Base-by-base conservation (phyloP, 2,329 filamentous ascomycete species). In the Verticillium tricorpus region DNA sequence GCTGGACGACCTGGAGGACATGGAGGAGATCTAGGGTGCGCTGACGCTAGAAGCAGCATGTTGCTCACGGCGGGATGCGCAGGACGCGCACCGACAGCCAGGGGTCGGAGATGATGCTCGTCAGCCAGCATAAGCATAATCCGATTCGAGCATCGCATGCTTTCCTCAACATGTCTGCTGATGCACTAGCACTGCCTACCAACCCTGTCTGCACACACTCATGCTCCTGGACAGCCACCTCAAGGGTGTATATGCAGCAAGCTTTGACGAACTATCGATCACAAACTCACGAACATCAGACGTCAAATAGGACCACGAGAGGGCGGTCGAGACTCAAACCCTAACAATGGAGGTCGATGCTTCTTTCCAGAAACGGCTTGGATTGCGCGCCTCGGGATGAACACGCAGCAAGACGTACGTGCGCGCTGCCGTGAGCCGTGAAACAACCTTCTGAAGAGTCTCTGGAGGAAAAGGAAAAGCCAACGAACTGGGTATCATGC, bases 1-100 rank as follows among this genome's bases (percentile, higher is more conserved):
- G 34, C 79, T 93, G 63, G 85, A 93, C 72, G 85, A 93, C 70
- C 79, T 92, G 66, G 90, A 92, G 71, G 88, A 91, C 66, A 89
- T 92, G 82, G 90, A 91, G 73, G 89, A 91, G 78, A 90, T 89
- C 62, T 89, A 74, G 77, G 56, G 35, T 8, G 8, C 28, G 40
- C 19, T 22, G 45, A 12, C 11, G 45, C 45, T 12, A n/a, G n/a
- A 50, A 8, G 45, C 45, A 50, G 45, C n/a, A 50, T 9, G 9
- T 50, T 12, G n/a, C 9, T 50, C 45, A 9, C 45, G 11, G 45
- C 17, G 11, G 8, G 19, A 50, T 50, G 11, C 45, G 22, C 19
- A 14, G 19, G 45, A n/a, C 19, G n/a, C 19, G 45, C 19, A 50
- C n/a, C 45, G 45, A 25, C 11, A 25, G 45, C n/a, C 45, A 50